phyloP scores from a whole-genome alignment of 129 eudicot species.

The Ambrosia trifida region DNA sequence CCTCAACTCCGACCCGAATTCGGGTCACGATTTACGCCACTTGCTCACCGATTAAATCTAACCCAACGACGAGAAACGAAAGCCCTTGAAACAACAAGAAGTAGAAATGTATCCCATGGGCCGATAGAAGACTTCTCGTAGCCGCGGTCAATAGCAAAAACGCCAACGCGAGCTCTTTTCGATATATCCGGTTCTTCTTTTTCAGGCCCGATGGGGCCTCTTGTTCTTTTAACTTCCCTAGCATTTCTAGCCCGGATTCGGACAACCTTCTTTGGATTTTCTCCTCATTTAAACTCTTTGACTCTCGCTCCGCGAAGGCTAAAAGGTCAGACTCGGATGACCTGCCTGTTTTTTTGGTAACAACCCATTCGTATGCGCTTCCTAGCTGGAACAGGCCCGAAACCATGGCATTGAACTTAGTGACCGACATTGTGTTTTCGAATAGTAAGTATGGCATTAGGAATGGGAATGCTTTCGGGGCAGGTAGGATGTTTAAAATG shows the following conservation, averaged over 20 bases:
- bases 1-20: background rate
- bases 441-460: conserved; percentile 79
- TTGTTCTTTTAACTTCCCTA: conserved; percentile 60
- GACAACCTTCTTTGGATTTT: conserved; percentile 75
- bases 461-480: conserved; percentile 90
- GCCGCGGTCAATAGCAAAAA: conserved; percentile 79
- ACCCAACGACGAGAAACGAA: conserved; percentile 72
- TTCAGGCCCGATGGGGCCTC: conserved; percentile 29
- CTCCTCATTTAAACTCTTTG: conserved; percentile 51
- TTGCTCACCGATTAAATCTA: conserved; percentile 90
- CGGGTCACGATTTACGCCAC: conserved; percentile 26
- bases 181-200: conserved; percentile 59
- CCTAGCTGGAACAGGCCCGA: conserved; percentile 92
- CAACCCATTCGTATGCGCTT: conserved; percentile 93
- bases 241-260: conserved; percentile 82
- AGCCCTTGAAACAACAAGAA: conserved; percentile 86
- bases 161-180: conserved; percentile 78
- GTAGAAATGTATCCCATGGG: conserved; percentile 87
- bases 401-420: conserved; percentile 85
- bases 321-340: conserved; percentile 82
- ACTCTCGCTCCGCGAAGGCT: conserved; percentile 71
- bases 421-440: conserved; percentile 94
- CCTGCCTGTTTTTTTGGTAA: conserved; percentile 82
- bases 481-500: conserved; percentile 71
- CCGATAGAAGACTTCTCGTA: conserved; percentile 75